A percentile compares a stretch with the other conserved stretches of the same genome.
These are phyloP conservation scores for Phytopythium helicoides DNA, from an alignment of 352 stramenopile species.

Conservation along the genomic window DNA sequence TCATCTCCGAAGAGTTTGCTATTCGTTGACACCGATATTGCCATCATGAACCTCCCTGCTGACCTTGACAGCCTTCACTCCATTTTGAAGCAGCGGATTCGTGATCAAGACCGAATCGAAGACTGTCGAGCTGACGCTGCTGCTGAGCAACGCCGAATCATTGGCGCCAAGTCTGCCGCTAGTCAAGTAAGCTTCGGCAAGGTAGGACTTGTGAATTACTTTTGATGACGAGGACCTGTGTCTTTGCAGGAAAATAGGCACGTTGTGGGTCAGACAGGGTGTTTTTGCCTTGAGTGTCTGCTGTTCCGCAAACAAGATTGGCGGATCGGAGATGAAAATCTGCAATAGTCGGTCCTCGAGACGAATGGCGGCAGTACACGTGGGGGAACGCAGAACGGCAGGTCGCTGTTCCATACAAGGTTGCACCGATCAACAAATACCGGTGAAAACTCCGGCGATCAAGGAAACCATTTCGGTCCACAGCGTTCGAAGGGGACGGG, in stretches of 20 bases:
- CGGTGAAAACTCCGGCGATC: conserved; percentile 38
- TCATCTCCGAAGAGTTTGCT: conserved; percentile 5
- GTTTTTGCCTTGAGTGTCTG: conserved; percentile 75
- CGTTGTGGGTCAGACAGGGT: conserved; percentile 63
- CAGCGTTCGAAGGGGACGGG: conserved; percentile 30
- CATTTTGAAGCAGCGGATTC: conserved; percentile 50
- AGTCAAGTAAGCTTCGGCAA: background rate
- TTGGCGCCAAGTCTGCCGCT: conserved; percentile 2
- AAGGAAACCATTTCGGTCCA: conserved; percentile 46
- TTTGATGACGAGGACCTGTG: background rate
- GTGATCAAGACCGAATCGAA: conserved; percentile 57
- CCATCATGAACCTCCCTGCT: conserved; percentile 36
- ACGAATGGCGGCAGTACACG: conserved; percentile 60
- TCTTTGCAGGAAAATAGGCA: conserved; percentile 35
- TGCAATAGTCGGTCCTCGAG: conserved; percentile 56
- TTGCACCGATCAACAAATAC: conserved; percentile 8
- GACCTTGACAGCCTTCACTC: conserved; percentile 48
- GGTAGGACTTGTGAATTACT: background rate
- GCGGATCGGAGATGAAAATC: conserved; percentile 71
- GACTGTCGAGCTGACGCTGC: conserved; percentile 11
- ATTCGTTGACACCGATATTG: too few species aligned
- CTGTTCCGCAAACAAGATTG: conserved; percentile 73
- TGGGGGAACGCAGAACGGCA: conserved; percentile 61
- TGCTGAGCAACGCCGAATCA: conserved; percentile 4
- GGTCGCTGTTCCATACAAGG: conserved; percentile 30